A percentile compares a stretch with the other conserved stretches of the same genome.
These are phyloP conservation scores for Nicotiana rustica DNA, from an alignment of 305 asterid genomes.

Conservation along the genomic window DNA sequence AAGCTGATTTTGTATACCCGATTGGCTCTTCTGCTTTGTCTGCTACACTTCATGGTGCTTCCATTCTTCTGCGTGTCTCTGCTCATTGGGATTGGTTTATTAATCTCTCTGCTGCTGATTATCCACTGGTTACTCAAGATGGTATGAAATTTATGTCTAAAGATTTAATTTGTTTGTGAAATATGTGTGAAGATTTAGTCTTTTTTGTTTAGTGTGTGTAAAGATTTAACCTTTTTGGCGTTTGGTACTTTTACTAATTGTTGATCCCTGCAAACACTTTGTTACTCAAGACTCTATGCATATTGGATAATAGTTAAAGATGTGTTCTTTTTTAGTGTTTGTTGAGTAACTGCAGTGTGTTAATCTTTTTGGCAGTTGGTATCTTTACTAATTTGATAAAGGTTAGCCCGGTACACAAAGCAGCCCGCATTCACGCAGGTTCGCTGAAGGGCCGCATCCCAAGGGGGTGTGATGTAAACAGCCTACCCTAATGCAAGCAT, in stretches of 20 bases:
- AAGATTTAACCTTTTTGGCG: not conserved
- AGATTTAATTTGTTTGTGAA: not conserved
- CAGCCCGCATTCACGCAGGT: no score
- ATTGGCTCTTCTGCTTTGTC: constrained; percentile 76
- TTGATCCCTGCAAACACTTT: not conserved
- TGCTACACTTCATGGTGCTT: constrained; percentile 78
- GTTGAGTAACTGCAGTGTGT: not conserved
- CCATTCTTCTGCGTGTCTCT: constrained; percentile 66
- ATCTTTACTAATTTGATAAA: no score
- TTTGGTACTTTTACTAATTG: not conserved
- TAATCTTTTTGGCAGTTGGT: no score
- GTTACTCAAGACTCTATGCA: not conserved
- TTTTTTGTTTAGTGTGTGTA: not conserved
- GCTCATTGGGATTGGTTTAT: constrained; percentile 90
- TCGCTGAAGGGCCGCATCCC: no score
- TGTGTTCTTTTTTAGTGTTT: not conserved
- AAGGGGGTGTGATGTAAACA: no score
- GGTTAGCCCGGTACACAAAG: no score
- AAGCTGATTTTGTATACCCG: constrained; percentile 62
- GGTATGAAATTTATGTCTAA: constrained; percentile 48
- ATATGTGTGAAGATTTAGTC: not conserved
- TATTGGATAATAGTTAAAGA: not conserved
- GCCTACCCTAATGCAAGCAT: no score
- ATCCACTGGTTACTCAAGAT: constrained; percentile 90
- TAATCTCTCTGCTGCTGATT: constrained; percentile 69